Conservation (phyloP, 2,329 filamentous ascomycete species). For the Alternaria sp. region DNA sequence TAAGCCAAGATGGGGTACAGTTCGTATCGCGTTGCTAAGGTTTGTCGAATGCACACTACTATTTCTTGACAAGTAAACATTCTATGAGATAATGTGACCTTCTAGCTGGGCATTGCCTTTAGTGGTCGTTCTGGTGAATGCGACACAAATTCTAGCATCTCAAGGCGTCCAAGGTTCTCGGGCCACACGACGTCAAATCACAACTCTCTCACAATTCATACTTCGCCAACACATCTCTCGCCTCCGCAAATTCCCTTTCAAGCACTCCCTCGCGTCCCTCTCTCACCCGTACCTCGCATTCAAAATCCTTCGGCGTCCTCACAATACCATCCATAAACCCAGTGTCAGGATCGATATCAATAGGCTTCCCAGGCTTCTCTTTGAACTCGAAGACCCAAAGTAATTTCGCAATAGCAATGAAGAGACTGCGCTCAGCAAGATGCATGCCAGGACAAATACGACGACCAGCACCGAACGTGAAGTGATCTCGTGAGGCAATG, state of each 20-base stretch:
- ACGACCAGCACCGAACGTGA: conserved; percentile 57
- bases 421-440: conserved; percentile 59
- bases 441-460: conserved; percentile 60
- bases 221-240: neutral
- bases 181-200: no score
- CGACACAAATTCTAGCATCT: no score
- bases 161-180: no score
- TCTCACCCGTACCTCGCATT: conserved; percentile 1
- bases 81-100: no score
- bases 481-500: conserved; percentile 52
- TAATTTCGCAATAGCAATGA: conserved; percentile 41
- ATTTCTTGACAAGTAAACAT: no score
- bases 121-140: no score
- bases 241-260: neutral
- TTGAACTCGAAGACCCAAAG: conserved; percentile 59
- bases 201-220: neutral
- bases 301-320: neutral
- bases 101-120: no score
- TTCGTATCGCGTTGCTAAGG: no score
- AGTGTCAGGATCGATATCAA: conserved; percentile 1
- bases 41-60: no score
- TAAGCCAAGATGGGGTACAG: no score
- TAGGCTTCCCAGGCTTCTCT: neutral
- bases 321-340: conserved; percentile 1
- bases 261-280: neutral